Base-by-base conservation (phyloP, 768 basidiomycete species). In the Gloeophyllum trabeum region DNA sequence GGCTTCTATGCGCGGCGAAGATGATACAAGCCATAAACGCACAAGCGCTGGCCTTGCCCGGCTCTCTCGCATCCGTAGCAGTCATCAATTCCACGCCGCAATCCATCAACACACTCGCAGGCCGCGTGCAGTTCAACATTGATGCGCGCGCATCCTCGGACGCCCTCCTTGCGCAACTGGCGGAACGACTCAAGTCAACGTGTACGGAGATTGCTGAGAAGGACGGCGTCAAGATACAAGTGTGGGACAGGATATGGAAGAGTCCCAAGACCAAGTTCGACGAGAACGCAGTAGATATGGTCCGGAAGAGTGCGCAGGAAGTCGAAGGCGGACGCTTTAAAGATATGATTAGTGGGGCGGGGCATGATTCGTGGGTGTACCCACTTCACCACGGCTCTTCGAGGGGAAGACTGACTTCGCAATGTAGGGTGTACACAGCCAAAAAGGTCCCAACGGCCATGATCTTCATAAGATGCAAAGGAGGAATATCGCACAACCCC, bases 1-100 rank as follows among this genome's bases (percentile, higher is more conserved):
- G 28, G 10, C 36, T 51, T 20, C 49, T 51, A 13, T 44, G 46
- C 30, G 50, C 50, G 10, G 49, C 50, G 3, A 46, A 40, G 42
- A 47, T 47, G 20, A 51, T 51, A 35, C 23, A 44, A 40, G 7
- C 49, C 2, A 45, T 47, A 32, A 34, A 41, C 5, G 39, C 42
- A 36, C 23, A 38, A 22, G 46, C 40, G 12, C 30, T 48, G 5
- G 48, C 44, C 5, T 41, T 46, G 3, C 42, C 50, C 4, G 50
- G 46, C 3, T 37, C 22, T n/a, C 36, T 25, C 21, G 23, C 43
- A 22, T 26, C 38, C 14, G 18, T 26, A 26, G 43, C 36, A 19
- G 26, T 50, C 39, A 43, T 50, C 28, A 20, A 50, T 24, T 28
- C 50, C 26, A 28, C 35, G 16, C 41, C 50, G 12, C 22, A 43